Percentiles rank a stretch among this genome's conserved stretches.
These are phyloP conservation scores for Nakazawaea laoshanensis DNA, from an alignment of 805 yeast species.

Conservation along the genomic window DNA sequence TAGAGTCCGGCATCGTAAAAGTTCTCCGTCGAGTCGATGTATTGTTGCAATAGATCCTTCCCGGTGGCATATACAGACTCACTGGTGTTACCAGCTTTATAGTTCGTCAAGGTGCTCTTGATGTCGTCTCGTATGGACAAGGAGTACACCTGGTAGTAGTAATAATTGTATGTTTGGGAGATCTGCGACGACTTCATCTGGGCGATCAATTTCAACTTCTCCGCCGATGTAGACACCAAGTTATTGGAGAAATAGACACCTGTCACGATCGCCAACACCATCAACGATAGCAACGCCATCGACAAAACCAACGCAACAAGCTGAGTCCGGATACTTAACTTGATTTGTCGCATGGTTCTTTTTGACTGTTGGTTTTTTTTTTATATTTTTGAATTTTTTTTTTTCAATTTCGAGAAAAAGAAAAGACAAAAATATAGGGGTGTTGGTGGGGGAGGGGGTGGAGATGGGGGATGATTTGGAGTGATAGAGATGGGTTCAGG, in stretches of 20 bases:
- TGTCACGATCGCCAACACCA: slow-evolving; percentile 66
- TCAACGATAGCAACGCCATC: slow-evolving; percentile 61
- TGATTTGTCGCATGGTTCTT: slow-evolving; percentile 18
- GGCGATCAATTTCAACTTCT: slow-evolving; percentile 68
- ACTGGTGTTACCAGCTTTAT: slow-evolving; percentile 68
- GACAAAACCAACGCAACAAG: slow-evolving; percentile 61
- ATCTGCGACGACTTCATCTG: slow-evolving; percentile 76
- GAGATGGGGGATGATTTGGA: too few species aligned
- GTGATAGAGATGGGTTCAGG: too few species aligned
- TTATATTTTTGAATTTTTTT: too few species aligned
- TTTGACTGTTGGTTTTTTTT: too few species aligned
- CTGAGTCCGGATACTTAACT: slow-evolving; percentile 68
- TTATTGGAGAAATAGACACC: slow-evolving; percentile 66
- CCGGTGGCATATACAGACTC: slow-evolving; percentile 37
- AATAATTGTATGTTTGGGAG: slow-evolving; percentile 52
- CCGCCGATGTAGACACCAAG: slow-evolving; percentile 54
- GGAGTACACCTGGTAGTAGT: slow-evolving; percentile 63
- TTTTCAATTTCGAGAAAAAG: too few species aligned
- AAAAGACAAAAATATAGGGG: too few species aligned
- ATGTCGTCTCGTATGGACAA: slow-evolving; percentile 54
- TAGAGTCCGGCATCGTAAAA: slow-evolving; percentile 62
- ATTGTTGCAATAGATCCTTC: slow-evolving; percentile 43
- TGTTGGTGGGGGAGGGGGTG: too few species aligned
- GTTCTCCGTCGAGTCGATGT: slow-evolving; percentile 52
- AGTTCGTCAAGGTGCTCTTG: slow-evolving; percentile 49